These are phyloP conservation scores for Noccaea caerulescens DNA, from an alignment of 345 rosid species.

Conservation along the genomic window DNA sequence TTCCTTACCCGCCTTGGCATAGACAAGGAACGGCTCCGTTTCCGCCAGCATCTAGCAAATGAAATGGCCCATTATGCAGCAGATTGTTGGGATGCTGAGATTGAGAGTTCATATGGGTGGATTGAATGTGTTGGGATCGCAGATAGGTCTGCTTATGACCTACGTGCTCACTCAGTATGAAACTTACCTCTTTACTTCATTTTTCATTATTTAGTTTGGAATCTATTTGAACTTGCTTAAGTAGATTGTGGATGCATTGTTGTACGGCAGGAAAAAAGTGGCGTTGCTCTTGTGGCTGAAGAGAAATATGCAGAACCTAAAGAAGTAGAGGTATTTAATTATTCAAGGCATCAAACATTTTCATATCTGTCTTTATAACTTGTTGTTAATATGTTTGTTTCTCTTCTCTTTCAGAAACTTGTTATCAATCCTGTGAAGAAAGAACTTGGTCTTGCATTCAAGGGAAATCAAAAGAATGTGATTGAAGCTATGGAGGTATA, in stretches of 20 bases:
- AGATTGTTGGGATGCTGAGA: conserved; percentile 99
- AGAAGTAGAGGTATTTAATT: conserved; percentile 76
- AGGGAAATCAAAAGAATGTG: conserved; percentile 78
- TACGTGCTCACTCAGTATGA: conserved; percentile 80
- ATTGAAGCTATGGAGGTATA: conserved; percentile 80
- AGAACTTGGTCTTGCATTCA: conserved; percentile 88
- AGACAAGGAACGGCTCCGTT: conserved; percentile 74
- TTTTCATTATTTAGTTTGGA: background rate
- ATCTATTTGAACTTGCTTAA: conserved; percentile 10
- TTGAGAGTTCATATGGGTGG: conserved; percentile 95
- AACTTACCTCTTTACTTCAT: background rate
- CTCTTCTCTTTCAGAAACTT: conserved; percentile 61
- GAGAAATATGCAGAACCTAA: conserved; percentile 86
- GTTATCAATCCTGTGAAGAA: conserved; percentile 76
- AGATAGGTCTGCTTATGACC: conserved; percentile 93
- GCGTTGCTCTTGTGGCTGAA: conserved; percentile 74
- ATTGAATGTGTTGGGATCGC: conserved; percentile 98
- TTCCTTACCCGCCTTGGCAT: conserved; percentile 84
- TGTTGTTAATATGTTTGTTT: background rate
- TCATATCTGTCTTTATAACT: background rate
- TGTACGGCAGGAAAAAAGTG: conserved; percentile 77
- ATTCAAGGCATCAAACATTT: background rate
- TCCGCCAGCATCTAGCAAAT: conserved; percentile 94
- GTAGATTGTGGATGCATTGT: conserved; percentile 14
- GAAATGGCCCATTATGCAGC: conserved; percentile 99